These are phyloP conservation scores for Tricholoma sp. DNA, from an alignment of 768 basidiomycete genomes.

Conservation along the genomic window DNA sequence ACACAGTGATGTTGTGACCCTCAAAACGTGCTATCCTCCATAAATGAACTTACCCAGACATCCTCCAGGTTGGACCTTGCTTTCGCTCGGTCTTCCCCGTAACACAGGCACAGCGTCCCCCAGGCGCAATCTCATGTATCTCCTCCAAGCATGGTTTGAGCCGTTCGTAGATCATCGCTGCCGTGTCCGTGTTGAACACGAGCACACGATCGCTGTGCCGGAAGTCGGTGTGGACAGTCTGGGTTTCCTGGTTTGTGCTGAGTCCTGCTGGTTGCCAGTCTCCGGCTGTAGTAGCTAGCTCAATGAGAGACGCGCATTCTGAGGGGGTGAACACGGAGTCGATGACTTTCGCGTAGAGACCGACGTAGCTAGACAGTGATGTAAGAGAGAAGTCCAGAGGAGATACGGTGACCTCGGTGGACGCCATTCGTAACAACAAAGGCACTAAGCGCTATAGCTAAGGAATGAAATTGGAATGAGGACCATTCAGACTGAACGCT, in stretches of 20 bases:
- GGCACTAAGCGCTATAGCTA: too few relatives aligned
- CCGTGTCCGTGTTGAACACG: constrained; percentile 27
- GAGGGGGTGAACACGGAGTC: constrained; percentile 35
- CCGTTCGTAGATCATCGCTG: constrained; percentile 29
- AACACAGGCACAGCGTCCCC: constrained; percentile 28
- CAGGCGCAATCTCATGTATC: constrained; percentile 25
- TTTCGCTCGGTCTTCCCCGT: constrained; percentile 19
- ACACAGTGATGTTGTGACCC: background rate
- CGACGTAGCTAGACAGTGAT: constrained; percentile 28
- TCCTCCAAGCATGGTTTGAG: constrained; percentile 35
- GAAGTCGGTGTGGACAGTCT: constrained; percentile 31
- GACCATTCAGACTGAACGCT: too few relatives aligned
- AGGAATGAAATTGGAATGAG: too few relatives aligned
- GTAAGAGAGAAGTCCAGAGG: constrained; percentile 35
- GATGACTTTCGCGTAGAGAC: constrained; percentile 36
- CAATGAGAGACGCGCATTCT: constrained; percentile 36
- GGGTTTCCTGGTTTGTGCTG: constrained; percentile 21
- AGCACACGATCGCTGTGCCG: constrained; percentile 37
- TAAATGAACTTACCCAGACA: constrained; percentile 29
- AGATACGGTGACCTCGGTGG: background rate
- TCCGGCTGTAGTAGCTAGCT: constrained; percentile 28
- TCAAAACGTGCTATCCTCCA: background rate
- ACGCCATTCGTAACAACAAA: too few relatives aligned
- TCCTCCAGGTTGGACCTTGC: constrained; percentile 27
- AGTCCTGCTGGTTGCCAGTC: constrained; percentile 36